Conservation (phyloP, 768 basidiomycete species). For the Psilocybe sp. region DNA sequence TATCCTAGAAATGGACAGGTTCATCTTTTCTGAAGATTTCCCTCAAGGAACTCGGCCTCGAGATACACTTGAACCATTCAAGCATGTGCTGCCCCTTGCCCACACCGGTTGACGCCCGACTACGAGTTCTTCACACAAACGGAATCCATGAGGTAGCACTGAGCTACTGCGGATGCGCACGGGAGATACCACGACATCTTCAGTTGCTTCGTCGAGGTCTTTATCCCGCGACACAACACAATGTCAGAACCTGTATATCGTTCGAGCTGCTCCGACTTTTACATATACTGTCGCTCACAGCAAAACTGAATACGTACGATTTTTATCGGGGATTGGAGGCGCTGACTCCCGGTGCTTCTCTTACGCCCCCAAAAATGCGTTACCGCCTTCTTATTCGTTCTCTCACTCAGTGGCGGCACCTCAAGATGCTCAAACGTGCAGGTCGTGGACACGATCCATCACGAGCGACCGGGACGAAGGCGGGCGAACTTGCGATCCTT, state of each 20-base stretch:
- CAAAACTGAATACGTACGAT: constrained; percentile 27
- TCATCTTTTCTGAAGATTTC: too few relatives aligned
- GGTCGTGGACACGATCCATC: constrained; percentile 19
- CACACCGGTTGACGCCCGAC: too few relatives aligned
- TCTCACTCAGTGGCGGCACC: constrained; percentile 16
- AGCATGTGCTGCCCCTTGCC: too few relatives aligned
- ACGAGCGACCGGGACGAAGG: constrained; percentile 14
- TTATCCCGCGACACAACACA: constrained; percentile 27
- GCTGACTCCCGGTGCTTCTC: constrained; percentile 23
- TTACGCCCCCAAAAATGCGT: not conserved
- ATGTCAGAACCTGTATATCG: constrained; percentile 26
- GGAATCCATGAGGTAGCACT: constrained; percentile 29
- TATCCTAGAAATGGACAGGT: too few relatives aligned
- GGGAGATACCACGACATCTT: constrained; percentile 6
- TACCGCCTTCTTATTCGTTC: constrained; percentile 2
- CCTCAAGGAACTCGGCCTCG: too few relatives aligned
- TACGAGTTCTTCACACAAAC: constrained; percentile 24
- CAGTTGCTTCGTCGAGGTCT: constrained; percentile 28
- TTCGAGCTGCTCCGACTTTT: constrained; percentile 21
- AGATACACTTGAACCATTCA: too few relatives aligned
- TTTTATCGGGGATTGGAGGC: constrained; percentile 23
- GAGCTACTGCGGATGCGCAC: constrained; percentile 29
- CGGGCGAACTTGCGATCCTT: constrained; percentile 23
- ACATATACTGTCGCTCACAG: constrained; percentile 22
- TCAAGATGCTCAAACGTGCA: constrained; percentile 22